Evolutionary conservation across 306 rosid species (phyloP).

Genomic region (Citrullus amarus): DNA sequence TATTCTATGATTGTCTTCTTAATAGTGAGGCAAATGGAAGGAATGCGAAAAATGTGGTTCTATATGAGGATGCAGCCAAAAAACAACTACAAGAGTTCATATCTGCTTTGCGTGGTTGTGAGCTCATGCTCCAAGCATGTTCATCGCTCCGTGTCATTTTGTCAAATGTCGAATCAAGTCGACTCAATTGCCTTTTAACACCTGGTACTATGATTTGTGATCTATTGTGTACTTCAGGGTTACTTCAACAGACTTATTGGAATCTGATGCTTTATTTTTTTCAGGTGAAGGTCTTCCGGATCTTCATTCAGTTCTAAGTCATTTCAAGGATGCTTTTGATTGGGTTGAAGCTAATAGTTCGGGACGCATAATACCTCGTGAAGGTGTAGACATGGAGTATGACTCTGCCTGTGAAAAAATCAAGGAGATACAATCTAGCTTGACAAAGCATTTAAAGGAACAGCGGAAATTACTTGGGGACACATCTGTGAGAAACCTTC

Average conservation of each 20-base stretch:
- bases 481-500: slow-evolving; percentile 35
- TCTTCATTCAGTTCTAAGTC: slow-evolving; percentile 36
- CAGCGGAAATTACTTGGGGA: slow-evolving; percentile 59
- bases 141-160: slow-evolving; percentile 47
- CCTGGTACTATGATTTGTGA: slow-evolving; percentile 36
- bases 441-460: slow-evolving; percentile 48
- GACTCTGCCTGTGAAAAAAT: slow-evolving; percentile 71
- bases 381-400: slow-evolving; percentile 66
- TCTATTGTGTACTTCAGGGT: background rate
- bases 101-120: slow-evolving; percentile 75
- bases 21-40: slow-evolving; percentile 81
- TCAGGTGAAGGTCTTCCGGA: slow-evolving; percentile 74
- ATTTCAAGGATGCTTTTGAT: slow-evolving; percentile 88
- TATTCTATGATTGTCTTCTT: slow-evolving; percentile 11
- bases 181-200: slow-evolving; percentile 59
- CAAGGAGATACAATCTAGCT: slow-evolving; percentile 47
- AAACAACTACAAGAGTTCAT: slow-evolving; percentile 73
- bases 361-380: slow-evolving; percentile 85
- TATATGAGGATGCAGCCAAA: slow-evolving; percentile 87
- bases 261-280: slow-evolving; percentile 2
- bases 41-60: slow-evolving; percentile 70
- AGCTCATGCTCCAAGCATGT: slow-evolving; percentile 65
- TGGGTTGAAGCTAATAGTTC: slow-evolving; percentile 90
- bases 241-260: slow-evolving; percentile 12
- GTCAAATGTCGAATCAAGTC: slow-evolving; percentile 47